phyloP scores from a whole-genome alignment of 306 rosid genomes.

The Luffa aegyptiaca region DNA sequence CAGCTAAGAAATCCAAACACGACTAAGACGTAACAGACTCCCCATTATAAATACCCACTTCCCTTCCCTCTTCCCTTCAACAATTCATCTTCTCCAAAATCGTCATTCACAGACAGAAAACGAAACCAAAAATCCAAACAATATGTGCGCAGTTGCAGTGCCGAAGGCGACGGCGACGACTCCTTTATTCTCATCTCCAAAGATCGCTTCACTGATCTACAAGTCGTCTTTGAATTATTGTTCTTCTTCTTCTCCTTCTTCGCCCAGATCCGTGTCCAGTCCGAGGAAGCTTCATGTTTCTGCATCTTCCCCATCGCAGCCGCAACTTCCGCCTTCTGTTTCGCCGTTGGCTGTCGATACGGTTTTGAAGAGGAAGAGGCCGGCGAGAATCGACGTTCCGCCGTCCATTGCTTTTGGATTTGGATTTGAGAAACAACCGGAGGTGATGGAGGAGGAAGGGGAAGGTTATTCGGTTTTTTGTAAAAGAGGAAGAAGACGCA shows the following conservation, averaged over 20 bases:
- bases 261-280: conserved; percentile 17
- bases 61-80: neutral
- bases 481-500: conserved; percentile 37
- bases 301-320: neutral
- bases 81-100: neutral
- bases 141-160: conserved; percentile 28
- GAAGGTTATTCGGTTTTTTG: conserved; percentile 39
- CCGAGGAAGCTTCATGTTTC: conserved; percentile 15
- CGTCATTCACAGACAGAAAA: neutral
- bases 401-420: conserved; percentile 10
- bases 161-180: conserved; percentile 13
- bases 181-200: conserved; percentile 34
- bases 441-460: conserved; percentile 34
- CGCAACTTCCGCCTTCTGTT: neutral
- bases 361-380: conserved; percentile 38
- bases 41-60: neutral
- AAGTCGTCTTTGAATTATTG: conserved; percentile 7
- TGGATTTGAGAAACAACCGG: conserved; percentile 15
- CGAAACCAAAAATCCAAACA: neutral
- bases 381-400: conserved; percentile 25
- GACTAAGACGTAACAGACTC: neutral
- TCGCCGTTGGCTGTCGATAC: conserved; percentile 11
- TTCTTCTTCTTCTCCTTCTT: conserved; percentile 12
- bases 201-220: conserved; percentile 18
- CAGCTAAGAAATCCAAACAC: neutral